phyloP scores from a whole-genome alignment of 2,329 filamentous ascomycete species.

The Aquanectria penicillioides region DNA sequence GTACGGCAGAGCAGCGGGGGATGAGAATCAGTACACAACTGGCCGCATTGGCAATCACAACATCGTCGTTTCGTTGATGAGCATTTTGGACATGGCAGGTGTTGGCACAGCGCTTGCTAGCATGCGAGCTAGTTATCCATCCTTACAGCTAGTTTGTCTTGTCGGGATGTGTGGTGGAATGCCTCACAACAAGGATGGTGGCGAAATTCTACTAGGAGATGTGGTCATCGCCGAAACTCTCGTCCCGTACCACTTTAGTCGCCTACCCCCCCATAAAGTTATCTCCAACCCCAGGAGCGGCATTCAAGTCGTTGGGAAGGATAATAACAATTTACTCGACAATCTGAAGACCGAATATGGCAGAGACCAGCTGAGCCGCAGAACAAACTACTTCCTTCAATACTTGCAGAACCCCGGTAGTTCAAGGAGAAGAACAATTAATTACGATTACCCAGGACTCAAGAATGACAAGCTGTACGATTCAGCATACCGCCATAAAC shows the following conservation, averaged over 20 bases:
- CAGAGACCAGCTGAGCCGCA: background rate
- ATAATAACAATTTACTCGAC: background rate
- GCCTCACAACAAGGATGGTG: constrained; percentile 31
- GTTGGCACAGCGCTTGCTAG: constrained; percentile 38
- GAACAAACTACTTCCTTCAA: background rate
- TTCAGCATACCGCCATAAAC: constrained; percentile 3
- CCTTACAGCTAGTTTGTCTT: constrained; percentile 48
- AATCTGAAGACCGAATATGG: background rate
- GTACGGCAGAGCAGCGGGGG: constrained; percentile 36
- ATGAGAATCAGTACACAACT: constrained; percentile 42
- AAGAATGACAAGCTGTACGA: constrained; percentile 39
- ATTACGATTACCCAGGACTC: constrained; percentile 36
- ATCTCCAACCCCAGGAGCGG: constrained; percentile 39
- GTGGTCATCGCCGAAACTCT: constrained; percentile 44
- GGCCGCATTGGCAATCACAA: constrained; percentile 42
- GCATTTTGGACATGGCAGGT: constrained; percentile 43
- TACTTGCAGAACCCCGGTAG: no score
- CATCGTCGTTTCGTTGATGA: constrained; percentile 41
- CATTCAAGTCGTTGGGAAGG: constrained; percentile 34
- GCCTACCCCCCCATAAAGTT: constrained; percentile 25
- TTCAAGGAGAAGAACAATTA: background rate
- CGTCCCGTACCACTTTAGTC: constrained; percentile 42
- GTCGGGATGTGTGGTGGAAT: constrained; percentile 54
- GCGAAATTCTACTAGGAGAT: constrained; percentile 43
- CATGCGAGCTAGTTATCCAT: constrained; percentile 47